Evolutionary conservation across 2,329 filamentous ascomycete species (phyloP).

Genomic region (Penicillium aurantiogriseum): DNA sequence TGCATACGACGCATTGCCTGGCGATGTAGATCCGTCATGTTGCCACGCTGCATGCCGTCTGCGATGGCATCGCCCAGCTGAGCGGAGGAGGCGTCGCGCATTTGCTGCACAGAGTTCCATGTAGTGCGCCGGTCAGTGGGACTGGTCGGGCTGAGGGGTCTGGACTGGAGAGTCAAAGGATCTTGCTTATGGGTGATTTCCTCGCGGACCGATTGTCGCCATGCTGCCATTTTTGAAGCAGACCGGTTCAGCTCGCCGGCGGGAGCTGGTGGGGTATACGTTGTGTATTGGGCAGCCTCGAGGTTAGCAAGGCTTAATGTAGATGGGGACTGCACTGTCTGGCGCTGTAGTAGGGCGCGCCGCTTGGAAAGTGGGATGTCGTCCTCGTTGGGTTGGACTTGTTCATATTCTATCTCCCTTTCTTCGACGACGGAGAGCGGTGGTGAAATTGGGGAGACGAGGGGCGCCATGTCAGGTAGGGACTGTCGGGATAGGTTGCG

Average conservation of each 20-base stretch:
- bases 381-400: constrained; percentile 49
- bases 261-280: constrained; percentile 11
- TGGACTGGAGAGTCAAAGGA: constrained; percentile 31
- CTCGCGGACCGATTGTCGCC: constrained; percentile 64
- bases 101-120: constrained; percentile 59
- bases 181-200: constrained; percentile 52
- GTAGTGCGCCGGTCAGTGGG: constrained; percentile 60
- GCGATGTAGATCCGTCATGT: constrained; percentile 72
- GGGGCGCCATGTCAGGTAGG: constrained; percentile 15
- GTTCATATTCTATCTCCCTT: constrained; percentile 4
- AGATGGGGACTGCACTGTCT: constrained; percentile 49
- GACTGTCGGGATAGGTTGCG: constrained; percentile 31
- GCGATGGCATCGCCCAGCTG: constrained; percentile 65
- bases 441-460: constrained; percentile 19
- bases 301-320: constrained; percentile 48
- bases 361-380: constrained; percentile 71
- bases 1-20: constrained; percentile 82
- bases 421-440: constrained; percentile 28
- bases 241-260: constrained; percentile 20
- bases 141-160: constrained; percentile 33
- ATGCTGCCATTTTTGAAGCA: constrained; percentile 63
- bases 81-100: constrained; percentile 57
- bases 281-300: constrained; percentile 4
- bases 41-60: constrained; percentile 71
- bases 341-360: constrained; percentile 59